Evolutionary conservation across 768 basidiomycete genomes (phyloP), one percentile per base, ranked within the genome.

Genomic region (Boletus rubropictus): DNA sequence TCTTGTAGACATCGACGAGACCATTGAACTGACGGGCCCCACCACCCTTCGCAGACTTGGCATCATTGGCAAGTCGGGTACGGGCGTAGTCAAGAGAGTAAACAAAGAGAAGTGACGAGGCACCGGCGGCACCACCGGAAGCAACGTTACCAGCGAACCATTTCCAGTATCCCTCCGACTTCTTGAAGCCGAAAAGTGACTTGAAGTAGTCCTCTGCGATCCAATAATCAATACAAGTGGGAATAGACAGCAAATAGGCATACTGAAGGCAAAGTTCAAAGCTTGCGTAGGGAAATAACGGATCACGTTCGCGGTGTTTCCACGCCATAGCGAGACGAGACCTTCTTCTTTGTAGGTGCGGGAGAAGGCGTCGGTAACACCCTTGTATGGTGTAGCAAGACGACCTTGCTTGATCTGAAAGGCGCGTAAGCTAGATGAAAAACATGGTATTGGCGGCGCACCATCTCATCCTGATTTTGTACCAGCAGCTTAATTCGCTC

Each of bases 251-350:
- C 5, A 6, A 17, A 49, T 40, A 58, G 34, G 82, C 92, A 60
- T 60, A 96, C 89, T 98, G 87, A 97, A 98, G 69, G 95, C 95
- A 64, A 99, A 98, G 89, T 99, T 99, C 62, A 98, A 75, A 33
- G 96, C 96, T 72, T 99, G 95, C 48, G 96, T 99, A 43, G 96
- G 96, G 92, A 99, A 99, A 88, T 99, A 99, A 69, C 96, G 94
- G 77, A 99, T 96, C 74, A 99, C 96, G 76, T 99, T 99, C 81
- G 96, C 95, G 49, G 95, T 98, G 84, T 99, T 99, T 72, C 96
- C 96, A 76, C 96, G 78, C 96, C 96, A 98, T 65, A 99, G 77
- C 18, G 96, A 88, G 53, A 92, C 78, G 44, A 96, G 74, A 70
- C 96, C 96, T 79, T 99, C 96, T 14, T 97, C 95, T 57, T 70